Conservation (phyloP, 805 yeast genomes). For the Maudiozyma saulgeensis region DNA sequence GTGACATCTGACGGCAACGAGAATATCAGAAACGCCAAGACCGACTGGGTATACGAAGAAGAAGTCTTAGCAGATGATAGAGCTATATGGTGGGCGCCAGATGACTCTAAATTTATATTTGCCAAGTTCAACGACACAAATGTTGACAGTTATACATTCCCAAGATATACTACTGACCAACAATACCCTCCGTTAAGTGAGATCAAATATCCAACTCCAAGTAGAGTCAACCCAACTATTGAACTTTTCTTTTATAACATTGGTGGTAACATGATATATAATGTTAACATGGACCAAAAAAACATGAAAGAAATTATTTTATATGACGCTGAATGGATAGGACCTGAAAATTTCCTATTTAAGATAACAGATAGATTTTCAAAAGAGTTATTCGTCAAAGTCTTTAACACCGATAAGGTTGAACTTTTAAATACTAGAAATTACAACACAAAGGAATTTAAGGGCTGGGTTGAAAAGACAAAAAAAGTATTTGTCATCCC, state of each 20-base stretch:
- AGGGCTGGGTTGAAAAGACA: constrained; percentile 53
- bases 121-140: constrained; percentile 50
- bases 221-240: constrained; percentile 49
- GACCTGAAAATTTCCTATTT: constrained; percentile 38
- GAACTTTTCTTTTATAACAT: constrained; percentile 38
- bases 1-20: constrained; percentile 41
- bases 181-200: constrained; percentile 39
- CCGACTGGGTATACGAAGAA: constrained; percentile 83
- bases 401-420: constrained; percentile 29
- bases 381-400: constrained; percentile 41
- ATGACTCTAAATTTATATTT: constrained; percentile 46
- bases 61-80: constrained; percentile 53
- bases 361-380: constrained; percentile 59
- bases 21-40: constrained; percentile 52
- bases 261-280: constrained; percentile 13
- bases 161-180: constrained; percentile 37
- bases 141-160: constrained; percentile 45
- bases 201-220: constrained; percentile 68
- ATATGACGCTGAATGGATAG: constrained; percentile 56
- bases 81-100: constrained; percentile 68
- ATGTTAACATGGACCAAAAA: constrained; percentile 17
- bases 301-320: constrained; percentile 39
- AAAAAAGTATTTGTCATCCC: constrained; percentile 35
- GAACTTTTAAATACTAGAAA: constrained; percentile 34
- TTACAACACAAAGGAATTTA: constrained; percentile 35